Evolutionary conservation across 129 eudicot species (phyloP).

Genomic region (Lactuca sativa): DNA sequence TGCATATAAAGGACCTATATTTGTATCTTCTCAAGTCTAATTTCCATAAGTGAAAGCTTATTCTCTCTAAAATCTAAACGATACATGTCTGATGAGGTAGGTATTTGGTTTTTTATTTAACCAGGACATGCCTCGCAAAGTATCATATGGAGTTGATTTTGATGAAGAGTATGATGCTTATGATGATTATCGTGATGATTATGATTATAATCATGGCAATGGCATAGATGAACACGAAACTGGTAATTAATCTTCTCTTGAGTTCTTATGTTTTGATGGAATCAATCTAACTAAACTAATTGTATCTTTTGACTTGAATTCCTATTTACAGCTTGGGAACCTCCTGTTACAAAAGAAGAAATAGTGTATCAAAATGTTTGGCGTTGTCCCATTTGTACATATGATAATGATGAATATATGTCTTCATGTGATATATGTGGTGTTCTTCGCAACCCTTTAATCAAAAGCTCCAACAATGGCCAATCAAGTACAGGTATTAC

Average conservation of each 20-base stretch:
- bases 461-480: constrained; percentile 40
- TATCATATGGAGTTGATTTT: constrained; percentile 53
- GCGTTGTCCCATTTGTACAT: constrained; percentile 92
- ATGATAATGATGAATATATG: constrained; percentile 79
- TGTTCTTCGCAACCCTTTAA: constrained; percentile 78
- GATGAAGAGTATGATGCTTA: constrained; percentile 63
- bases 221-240: constrained; percentile 35
- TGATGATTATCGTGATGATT: constrained; percentile 55
- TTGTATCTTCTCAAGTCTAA: neutral
- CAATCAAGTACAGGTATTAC: constrained; percentile 49
- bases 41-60: neutral
- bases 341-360: constrained; percentile 35
- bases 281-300: neutral
- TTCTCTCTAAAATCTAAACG: no score
- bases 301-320: neutral
- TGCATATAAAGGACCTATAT: neutral
- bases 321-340: constrained; percentile 22
- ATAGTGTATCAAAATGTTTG: constrained; percentile 51
- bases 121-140: constrained; percentile 82
- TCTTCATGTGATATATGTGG: constrained; percentile 94
- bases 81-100: no score
- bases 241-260: constrained; percentile 40
- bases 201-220: constrained; percentile 40
- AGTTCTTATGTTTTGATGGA: neutral
- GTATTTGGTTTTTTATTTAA: constrained; percentile 4